These are phyloP conservation scores for Auriscalpium orientale DNA, from an alignment of 768 basidiomycete species.

Conservation along the genomic window DNA sequence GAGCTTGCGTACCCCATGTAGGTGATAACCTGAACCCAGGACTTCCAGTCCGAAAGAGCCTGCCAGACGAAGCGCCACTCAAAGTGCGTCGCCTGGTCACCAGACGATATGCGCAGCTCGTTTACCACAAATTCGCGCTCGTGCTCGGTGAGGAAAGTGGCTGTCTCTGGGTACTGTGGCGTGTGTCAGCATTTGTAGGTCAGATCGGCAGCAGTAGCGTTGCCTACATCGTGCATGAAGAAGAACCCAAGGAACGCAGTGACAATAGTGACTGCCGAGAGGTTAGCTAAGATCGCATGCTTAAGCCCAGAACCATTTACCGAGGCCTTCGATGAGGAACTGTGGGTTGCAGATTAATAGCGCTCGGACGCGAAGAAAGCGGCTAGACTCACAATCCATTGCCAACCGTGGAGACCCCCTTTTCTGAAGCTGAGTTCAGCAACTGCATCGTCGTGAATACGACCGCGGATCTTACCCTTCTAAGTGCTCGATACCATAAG, in stretches of 20 bases:
- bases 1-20: constrained; percentile 23
- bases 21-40: constrained; percentile 28
- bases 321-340: constrained; percentile 41
- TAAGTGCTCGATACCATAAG: constrained; percentile 39
- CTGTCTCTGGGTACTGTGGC: constrained; percentile 34
- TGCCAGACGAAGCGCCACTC: constrained; percentile 29
- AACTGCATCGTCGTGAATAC: neutral
- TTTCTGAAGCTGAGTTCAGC: constrained; percentile 9
- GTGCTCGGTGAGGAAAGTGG: constrained; percentile 30
- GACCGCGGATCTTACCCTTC: constrained; percentile 27
- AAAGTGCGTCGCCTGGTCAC: constrained; percentile 26
- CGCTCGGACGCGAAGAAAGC: neutral
- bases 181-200: neutral
- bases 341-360: constrained; percentile 7
- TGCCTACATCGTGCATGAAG: constrained; percentile 31
- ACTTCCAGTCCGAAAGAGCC: constrained; percentile 23
- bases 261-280: constrained; percentile 19
- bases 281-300: neutral
- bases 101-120: constrained; percentile 20
- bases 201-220: neutral
- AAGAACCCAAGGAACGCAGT: constrained; percentile 34
- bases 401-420: constrained; percentile 32
- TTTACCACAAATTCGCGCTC: constrained; percentile 28
- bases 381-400: constrained; percentile 37
- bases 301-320: constrained; percentile 8